Conservation (phyloP, 192 early-diverging fungal genomes). For the Geranomyces variabilis region DNA sequence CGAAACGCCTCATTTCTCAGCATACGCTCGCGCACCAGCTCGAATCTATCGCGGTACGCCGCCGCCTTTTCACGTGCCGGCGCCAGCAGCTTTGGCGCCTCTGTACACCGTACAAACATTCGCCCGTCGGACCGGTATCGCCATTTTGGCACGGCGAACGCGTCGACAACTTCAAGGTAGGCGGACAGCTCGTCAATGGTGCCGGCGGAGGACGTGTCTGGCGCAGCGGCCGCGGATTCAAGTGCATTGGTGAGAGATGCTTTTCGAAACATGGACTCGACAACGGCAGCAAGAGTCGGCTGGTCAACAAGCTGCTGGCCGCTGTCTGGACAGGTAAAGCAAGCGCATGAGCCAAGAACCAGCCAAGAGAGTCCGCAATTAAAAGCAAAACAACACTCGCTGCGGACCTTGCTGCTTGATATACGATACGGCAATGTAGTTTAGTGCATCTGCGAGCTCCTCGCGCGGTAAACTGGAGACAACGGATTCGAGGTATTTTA, state of each 20-base stretch:
- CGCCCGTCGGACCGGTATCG: conserved; percentile 68
- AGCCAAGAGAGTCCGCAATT: neutral
- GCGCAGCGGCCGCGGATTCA: conserved; percentile 34
- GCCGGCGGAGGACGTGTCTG: conserved; percentile 46
- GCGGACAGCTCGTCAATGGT: conserved; percentile 47
- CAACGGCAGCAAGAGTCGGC: conserved; percentile 53
- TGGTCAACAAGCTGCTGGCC: conserved; percentile 41
- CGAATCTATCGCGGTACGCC: conserved; percentile 76
- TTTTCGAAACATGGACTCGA: conserved; percentile 52
- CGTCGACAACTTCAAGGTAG: conserved; percentile 70
- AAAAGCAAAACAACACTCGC: too few species aligned
- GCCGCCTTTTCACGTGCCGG: conserved; percentile 65
- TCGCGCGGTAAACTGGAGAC: conserved; percentile 49
- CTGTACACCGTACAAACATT: conserved; percentile 57
- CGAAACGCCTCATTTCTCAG: conserved; percentile 81
- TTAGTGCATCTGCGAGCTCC: conserved; percentile 61
- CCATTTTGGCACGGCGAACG: conserved; percentile 74
- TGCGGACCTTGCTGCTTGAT: conserved; percentile 74
- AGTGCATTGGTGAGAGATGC: conserved; percentile 25
- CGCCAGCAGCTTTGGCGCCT: conserved; percentile 54
- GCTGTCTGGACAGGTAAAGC: conserved; percentile 4
- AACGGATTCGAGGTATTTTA: conserved; percentile 61
- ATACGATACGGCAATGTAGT: conserved; percentile 73
- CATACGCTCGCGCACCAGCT: conserved; percentile 77
- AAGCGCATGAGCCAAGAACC: neutral